Conservation (phyloP, 1,284 basidiomycete genomes). For the Trichosporon faecale region DNA sequence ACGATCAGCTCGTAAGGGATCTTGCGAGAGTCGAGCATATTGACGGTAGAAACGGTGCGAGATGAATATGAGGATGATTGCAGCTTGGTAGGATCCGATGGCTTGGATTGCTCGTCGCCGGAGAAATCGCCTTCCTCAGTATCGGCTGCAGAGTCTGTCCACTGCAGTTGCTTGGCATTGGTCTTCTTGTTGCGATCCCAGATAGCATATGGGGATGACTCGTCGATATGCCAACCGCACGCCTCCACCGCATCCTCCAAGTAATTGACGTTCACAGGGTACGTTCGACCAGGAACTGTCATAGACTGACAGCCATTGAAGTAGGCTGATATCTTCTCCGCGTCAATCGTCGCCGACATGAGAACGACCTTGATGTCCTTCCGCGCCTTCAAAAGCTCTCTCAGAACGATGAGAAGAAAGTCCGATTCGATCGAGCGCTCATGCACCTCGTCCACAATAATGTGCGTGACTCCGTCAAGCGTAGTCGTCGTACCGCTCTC, state of each 20-base stretch:
- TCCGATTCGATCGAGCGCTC: constrained; percentile 97
- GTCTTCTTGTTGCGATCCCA: constrained; percentile 55
- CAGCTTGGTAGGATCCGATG: constrained; percentile 43
- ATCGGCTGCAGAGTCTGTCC: constrained; percentile 63
- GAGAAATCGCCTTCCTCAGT: constrained; percentile 56
- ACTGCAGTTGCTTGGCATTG: constrained; percentile 58
- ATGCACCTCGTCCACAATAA: constrained; percentile 59
- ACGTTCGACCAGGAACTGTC: constrained; percentile 92
- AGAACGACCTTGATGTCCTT: constrained; percentile 86
- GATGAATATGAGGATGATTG: constrained; percentile 58
- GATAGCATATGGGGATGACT: constrained; percentile 78
- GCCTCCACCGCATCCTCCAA: constrained; percentile 91
- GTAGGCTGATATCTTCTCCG: constrained; percentile 88
- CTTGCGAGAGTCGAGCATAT: constrained; percentile 80
- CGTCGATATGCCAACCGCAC: constrained; percentile 78
- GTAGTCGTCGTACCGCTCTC: constrained; percentile 68
- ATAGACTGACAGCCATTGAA: constrained; percentile 88
- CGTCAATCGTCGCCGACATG: constrained; percentile 97
- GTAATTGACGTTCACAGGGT: constrained; percentile 83
- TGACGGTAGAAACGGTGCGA: constrained; percentile 75
- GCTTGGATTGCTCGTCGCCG: constrained; percentile 46
- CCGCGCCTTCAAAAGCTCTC: constrained; percentile 75
- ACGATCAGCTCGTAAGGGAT: constrained; percentile 90
- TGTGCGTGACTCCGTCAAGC: constrained; percentile 83
- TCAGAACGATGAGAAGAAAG: constrained; percentile 92